These are phyloP conservation scores for Kingdonia uniflora DNA, from an alignment of 164 flowering plant species.

Conservation along the genomic window DNA sequence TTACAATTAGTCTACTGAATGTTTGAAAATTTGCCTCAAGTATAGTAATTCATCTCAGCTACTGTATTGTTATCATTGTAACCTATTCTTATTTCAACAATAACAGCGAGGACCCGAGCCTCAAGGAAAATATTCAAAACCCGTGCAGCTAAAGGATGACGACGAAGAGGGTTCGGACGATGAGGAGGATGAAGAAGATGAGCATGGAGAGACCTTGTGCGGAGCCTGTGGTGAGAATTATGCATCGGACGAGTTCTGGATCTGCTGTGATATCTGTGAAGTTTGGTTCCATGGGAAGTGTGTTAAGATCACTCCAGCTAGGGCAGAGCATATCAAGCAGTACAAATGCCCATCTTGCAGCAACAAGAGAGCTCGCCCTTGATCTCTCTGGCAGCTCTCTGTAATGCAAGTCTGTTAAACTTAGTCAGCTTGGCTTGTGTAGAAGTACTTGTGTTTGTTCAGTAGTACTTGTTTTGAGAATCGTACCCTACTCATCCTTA, in stretches of 20 bases:
- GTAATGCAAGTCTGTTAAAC: too few relatives aligned
- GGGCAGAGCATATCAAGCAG: constrained; percentile 92
- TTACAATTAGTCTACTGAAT: too few relatives aligned
- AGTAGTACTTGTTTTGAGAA: too few relatives aligned
- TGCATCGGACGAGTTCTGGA: constrained; percentile 85
- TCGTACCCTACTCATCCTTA: too few relatives aligned
- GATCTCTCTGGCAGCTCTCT: constrained; percentile 7
- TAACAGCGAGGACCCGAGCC: constrained; percentile 38
- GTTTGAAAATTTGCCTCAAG: too few relatives aligned
- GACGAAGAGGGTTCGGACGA: constrained; percentile 56
- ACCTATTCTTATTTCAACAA: background rate
- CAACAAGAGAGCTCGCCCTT: constrained; percentile 65
- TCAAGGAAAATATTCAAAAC: constrained; percentile 35
- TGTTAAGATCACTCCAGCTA: constrained; percentile 81
- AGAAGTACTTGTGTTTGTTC: too few relatives aligned
- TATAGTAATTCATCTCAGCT: too few relatives aligned
- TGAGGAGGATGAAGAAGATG: constrained; percentile 41
- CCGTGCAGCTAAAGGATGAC: constrained; percentile 33
- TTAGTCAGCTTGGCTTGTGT: too few relatives aligned
- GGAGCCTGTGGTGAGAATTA: constrained; percentile 90
- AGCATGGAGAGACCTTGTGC: constrained; percentile 74
- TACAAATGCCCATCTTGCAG: constrained; percentile 91
- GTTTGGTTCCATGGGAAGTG: constrained; percentile 92
- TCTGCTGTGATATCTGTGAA: constrained; percentile 83
- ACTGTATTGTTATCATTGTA: too few relatives aligned